phyloP scores from a whole-genome alignment of 169 alveolate genomes.

The Perkinsus olseni region DNA sequence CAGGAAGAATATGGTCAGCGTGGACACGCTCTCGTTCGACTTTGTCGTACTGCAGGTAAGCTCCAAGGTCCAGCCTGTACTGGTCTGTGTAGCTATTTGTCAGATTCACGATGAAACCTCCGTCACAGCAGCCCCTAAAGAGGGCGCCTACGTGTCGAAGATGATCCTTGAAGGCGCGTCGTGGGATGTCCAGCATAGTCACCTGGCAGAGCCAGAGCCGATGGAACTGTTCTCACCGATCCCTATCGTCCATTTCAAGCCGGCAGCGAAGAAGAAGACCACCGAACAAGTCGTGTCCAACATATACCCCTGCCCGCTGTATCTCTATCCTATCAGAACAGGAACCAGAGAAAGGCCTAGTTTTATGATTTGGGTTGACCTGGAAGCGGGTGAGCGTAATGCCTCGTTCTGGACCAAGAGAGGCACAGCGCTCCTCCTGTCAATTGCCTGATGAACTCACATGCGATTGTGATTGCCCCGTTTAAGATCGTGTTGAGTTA shows the following conservation, averaged over 20 bases:
- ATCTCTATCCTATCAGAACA: conserved; percentile 61
- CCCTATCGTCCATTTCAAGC: conserved; percentile 84
- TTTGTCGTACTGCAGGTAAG: conserved; percentile 37
- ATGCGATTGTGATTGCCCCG: not conserved
- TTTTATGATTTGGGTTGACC: conserved; percentile 64
- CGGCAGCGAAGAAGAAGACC: conserved; percentile 63
- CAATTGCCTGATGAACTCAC: conserved; percentile 44
- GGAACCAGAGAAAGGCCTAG: conserved; percentile 68
- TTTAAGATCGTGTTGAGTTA: not conserved
- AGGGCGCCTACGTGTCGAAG: conserved; percentile 80
- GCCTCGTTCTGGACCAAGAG: conserved; percentile 82
- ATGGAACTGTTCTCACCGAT: conserved; percentile 69
- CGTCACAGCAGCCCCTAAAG: conserved; percentile 63
- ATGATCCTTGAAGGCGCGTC: conserved; percentile 84
- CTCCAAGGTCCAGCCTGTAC: not conserved
- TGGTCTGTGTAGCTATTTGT: not conserved
- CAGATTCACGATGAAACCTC: conserved; percentile 44
- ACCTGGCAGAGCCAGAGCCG: conserved; percentile 75
- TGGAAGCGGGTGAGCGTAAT: conserved; percentile 58
- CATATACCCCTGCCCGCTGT: conserved; percentile 79
- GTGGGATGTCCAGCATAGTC: conserved; percentile 77
- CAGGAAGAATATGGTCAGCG: conserved; percentile 61
- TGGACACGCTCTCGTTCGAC: conserved; percentile 72
- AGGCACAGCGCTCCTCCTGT: conserved; percentile 80
- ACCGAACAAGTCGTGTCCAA: conserved; percentile 23